Evolutionary conservation across 2,329 filamentous ascomycete species (phyloP).

Genomic region (Cordyceps cicadae): DNA sequence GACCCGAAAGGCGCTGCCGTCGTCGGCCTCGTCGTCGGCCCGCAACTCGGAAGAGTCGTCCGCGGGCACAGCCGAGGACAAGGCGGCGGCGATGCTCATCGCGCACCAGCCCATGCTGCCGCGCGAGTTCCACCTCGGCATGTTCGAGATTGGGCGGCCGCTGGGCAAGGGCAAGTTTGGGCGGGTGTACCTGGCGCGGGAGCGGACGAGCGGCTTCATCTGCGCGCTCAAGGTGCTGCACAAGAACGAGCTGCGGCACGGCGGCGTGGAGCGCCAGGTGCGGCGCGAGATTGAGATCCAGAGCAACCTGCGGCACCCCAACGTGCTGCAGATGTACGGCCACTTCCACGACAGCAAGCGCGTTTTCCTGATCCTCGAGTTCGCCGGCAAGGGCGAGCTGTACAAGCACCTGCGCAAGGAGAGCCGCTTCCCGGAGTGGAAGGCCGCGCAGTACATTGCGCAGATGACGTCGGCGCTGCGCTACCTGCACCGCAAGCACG

Average conservation of each 20-base stretch:
- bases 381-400: conserved; percentile 75
- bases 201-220: conserved; percentile 70
- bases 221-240: conserved; percentile 82
- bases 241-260: conserved; percentile 73
- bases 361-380: conserved; percentile 81
- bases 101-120: conserved; percentile 48
- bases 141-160: conserved; percentile 88
- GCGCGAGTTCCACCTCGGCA: conserved; percentile 75
- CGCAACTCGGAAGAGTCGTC: conserved; percentile 40
- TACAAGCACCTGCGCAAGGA: conserved; percentile 80
- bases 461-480: conserved; percentile 85
- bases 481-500: conserved; percentile 92
- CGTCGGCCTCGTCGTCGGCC: conserved; percentile 20
- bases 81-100: conserved; percentile 35
- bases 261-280: conserved; percentile 75
- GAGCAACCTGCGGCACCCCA: conserved; percentile 76
- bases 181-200: conserved; percentile 75
- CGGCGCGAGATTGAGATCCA: conserved; percentile 86
- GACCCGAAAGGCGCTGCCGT: conserved; percentile 12
- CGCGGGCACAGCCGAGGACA: conserved; percentile 34
- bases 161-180: conserved; percentile 85
- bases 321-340: conserved; percentile 74
- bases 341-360: conserved; percentile 87
- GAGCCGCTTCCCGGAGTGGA: conserved; percentile 74
- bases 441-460: conserved; percentile 77